Percentiles rank a stretch among this genome's conserved stretches.
These are phyloP conservation scores for Russula abietina DNA, from an alignment of 768 basidiomycete genomes.

Conservation along the genomic window DNA sequence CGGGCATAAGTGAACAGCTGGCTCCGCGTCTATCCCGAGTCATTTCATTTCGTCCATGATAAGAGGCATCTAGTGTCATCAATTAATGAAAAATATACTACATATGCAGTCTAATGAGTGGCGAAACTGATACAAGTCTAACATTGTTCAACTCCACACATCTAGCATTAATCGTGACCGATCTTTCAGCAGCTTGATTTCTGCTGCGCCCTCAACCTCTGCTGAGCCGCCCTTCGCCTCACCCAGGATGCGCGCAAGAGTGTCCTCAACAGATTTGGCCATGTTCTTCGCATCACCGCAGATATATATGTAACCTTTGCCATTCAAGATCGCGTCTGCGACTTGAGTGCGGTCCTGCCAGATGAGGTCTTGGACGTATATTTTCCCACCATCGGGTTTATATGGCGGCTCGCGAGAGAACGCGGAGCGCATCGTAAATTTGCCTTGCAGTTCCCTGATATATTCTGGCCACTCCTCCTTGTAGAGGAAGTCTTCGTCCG, in stretches of 20 bases:
- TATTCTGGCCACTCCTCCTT: constrained; percentile 93
- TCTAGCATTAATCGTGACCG: constrained; percentile 80
- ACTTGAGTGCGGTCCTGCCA: constrained; percentile 82
- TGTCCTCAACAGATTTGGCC: constrained; percentile 93
- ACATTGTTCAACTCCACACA: constrained; percentile 66
- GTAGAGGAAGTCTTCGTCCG: constrained; percentile 88
- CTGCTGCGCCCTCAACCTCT: constrained; percentile 83
- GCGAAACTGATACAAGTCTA: not conserved
- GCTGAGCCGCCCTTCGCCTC: constrained; percentile 90
- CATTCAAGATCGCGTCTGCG: constrained; percentile 83
- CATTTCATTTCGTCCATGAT: too few relatives aligned
- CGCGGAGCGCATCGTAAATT: constrained; percentile 82
- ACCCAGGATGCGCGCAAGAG: constrained; percentile 74
- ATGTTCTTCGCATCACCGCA: constrained; percentile 97
- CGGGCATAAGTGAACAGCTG: constrained; percentile 1
- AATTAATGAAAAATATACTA: constrained; percentile 4
- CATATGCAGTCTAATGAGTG: constrained; percentile 13
- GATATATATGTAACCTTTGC: constrained; percentile 96
- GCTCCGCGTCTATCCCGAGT: not conserved
- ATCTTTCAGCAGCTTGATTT: constrained; percentile 94
- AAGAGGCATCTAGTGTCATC: too few relatives aligned
- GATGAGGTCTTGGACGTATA: constrained; percentile 97
- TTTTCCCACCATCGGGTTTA: constrained; percentile 88
- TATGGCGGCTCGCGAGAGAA: constrained; percentile 86
- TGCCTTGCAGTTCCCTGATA: constrained; percentile 77